Conservation (phyloP, 2,329 filamentous ascomycete genomes). For the Exophiala spinifera region DNA sequence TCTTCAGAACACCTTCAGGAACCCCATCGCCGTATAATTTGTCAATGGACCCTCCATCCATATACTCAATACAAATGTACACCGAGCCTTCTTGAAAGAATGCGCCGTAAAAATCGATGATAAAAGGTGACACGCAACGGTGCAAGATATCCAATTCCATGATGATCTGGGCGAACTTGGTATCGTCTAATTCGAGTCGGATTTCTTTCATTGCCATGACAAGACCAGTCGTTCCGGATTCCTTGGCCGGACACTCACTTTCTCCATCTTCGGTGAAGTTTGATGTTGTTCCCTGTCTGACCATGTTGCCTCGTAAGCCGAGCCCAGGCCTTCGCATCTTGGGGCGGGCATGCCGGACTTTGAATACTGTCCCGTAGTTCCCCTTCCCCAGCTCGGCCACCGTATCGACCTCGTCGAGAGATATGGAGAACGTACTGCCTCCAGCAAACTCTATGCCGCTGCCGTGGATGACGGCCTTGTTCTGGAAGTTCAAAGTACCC, state of each 20-base stretch:
- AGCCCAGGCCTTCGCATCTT: constrained; percentile 59
- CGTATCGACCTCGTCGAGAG: constrained; percentile 90
- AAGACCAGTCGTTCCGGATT: constrained; percentile 59
- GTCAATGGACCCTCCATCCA: constrained; percentile 97
- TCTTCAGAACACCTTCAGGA: constrained; percentile 80
- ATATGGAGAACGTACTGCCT: constrained; percentile 87
- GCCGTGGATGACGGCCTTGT: constrained; percentile 84
- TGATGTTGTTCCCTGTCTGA: constrained; percentile 33
- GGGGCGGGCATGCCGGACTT: constrained; percentile 79
- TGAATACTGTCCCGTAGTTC: constrained; percentile 98
- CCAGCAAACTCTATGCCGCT: constrained; percentile 89
- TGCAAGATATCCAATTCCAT: constrained; percentile 97
- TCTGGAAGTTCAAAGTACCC: constrained; percentile 87
- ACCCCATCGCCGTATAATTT: constrained; percentile 90
- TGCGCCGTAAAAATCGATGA: constrained; percentile 97
- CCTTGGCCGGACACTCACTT: constrained; percentile 33
- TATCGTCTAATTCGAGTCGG: constrained; percentile 88
- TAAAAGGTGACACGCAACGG: constrained; percentile 90
- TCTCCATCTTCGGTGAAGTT: constrained; percentile 30
- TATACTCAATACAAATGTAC: constrained; percentile 99
- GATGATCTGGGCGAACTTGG: constrained; percentile 93
- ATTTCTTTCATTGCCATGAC: constrained; percentile 99
- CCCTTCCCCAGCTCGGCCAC: constrained; percentile 93
- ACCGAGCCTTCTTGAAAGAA: constrained; percentile 99
- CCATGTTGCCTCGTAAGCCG: constrained; percentile 59